Base-by-base conservation (phyloP, 1,139 yeast genomes). In the Suhomyces bokatorum region DNA sequence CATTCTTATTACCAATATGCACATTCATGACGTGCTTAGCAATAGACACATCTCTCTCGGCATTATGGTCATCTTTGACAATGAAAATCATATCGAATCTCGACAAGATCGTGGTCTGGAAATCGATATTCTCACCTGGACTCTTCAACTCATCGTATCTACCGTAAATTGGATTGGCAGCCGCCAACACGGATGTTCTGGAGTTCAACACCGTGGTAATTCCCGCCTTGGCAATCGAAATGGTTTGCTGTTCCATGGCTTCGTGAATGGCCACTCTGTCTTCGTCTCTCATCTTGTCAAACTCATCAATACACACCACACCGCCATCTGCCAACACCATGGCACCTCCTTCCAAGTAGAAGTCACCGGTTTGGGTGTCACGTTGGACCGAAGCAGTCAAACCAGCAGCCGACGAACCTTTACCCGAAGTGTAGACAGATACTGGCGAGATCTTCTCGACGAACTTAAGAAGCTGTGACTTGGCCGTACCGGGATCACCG, bases 311-410 rank as follows among this genome's bases (percentile, higher is more conserved):
- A 78, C 99, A 93, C 39, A 93, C 98, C 40, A 93, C 97, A 56
- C 99, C 99, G 34, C 99, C 98, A 69, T 93, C 99, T 0, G 99
- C 99, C 46, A 93, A 75, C 15, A 93, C 99, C 98, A 93, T 90
- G 10, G 99, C 99, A 68, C 99, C 99, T 50, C 99, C 99, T 77
- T 93, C 99, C 46, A 93, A 73, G 63, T 87, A 93, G 63, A 93
- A 93, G 57, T 93, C 99, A 53, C 97, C 76, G 0, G 97, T 87
- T 32, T 77, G 75, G 0, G 89, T 78, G 61, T 93, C 98, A 63
- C 98, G 78, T 67, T 93, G 99, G 24, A 93, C 98, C 11, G 96
- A 87, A 0, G 99, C 99, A 1, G 99, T 93, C 66, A 93, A 78
- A 81, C 99, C 99, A 5, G 98, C 99, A 2, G 99, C 99, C 16